Evolutionary conservation across 441 rosid genomes (phyloP), one percentile per base, ranked within the genome.

Genomic region (Brassica balearica): DNA sequence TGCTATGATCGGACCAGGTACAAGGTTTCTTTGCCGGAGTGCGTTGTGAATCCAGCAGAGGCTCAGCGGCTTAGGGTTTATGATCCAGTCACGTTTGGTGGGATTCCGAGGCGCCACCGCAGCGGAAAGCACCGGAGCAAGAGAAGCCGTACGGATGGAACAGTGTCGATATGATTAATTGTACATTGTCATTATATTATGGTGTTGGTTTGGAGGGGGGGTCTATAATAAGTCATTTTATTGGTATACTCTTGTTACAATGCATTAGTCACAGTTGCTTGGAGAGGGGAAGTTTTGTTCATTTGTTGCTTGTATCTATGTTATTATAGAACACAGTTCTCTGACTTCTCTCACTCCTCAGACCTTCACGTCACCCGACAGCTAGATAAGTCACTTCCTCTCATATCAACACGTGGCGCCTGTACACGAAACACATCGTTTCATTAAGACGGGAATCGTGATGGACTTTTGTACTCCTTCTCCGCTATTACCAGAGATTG

Each of bases 41-140:
- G 95, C 5, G 79, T 84, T 62, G 73, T 86, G 22, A 74, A 64
- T 25, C 84, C 86, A 0, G 61, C 70, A 0, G 92, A 86, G 82
- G 94, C 94, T 0, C 76, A 87, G 70, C 77, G 89, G 17, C 95
- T 96, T 64, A 87, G 81, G 59, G 76, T 76, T 6, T 91, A 84
- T 0, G 97, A 95, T 77, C 99, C 95, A 0, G 91, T 95, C 4
- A 93, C 93, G 0, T 95, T 95, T 1, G 97, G 97, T 0, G 89
- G 90, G 0, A 83, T 90, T 23, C 85, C 82, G 2, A 90, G 86
- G 81, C 84, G 69, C 34, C 80, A 76, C 66, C 77, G 83, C 12
- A 90, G 46, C 0, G 84, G 87, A 12, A 90, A 86, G 73, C 87
- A 74, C 77, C 91, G 86, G 77, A 91, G 76, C 82, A 79, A 81